Conservation (phyloP, 2,329 filamentous ascomycete species). For the Ophiostoma piceae region DNA sequence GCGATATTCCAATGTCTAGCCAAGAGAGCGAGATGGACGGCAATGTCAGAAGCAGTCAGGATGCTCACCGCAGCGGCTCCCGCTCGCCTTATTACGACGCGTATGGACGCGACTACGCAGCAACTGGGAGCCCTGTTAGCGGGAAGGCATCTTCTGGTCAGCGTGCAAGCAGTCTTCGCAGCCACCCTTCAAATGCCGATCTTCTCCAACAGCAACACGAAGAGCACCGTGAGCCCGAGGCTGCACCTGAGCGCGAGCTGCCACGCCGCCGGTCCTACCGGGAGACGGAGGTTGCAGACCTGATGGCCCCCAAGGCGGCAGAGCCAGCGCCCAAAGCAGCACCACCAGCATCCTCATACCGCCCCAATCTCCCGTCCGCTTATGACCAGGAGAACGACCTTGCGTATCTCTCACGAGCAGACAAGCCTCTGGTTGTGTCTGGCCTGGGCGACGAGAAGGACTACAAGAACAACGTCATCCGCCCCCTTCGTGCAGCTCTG, state of each 20-base stretch:
- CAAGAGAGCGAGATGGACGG: constrained; percentile 39
- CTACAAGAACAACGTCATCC: constrained; percentile 29
- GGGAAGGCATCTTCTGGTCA: constrained; percentile 38
- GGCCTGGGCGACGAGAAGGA: constrained; percentile 47
- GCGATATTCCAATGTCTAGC: constrained; percentile 37
- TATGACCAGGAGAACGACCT: constrained; percentile 83
- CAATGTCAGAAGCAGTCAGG: constrained; percentile 31
- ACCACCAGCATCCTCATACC: constrained; percentile 49
- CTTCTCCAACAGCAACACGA: constrained; percentile 10
- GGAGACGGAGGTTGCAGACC: constrained; percentile 24
- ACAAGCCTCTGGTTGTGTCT: constrained; percentile 47
- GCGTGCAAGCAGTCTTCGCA: constrained; percentile 30
- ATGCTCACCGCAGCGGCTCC: constrained; percentile 36
- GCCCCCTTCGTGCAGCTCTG: constrained; percentile 40
- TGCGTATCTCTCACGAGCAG: constrained; percentile 59
- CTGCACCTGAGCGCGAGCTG: constrained; percentile 4
- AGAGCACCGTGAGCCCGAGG: constrained; percentile 3
- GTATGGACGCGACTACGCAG: constrained; percentile 44
- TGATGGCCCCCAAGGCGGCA: constrained; percentile 36
- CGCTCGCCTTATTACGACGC: constrained; percentile 42
- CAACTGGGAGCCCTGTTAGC: constrained; percentile 56
- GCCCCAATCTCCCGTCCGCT: constrained; percentile 47
- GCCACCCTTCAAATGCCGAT: constrained; percentile 33
- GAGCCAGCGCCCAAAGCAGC: constrained; percentile 42
- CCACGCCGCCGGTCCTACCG: constrained; percentile 15